Base-by-base conservation (phyloP, 2,329 filamentous ascomycete genomes). In the Paracorniculantispora psalliotae region DNA sequence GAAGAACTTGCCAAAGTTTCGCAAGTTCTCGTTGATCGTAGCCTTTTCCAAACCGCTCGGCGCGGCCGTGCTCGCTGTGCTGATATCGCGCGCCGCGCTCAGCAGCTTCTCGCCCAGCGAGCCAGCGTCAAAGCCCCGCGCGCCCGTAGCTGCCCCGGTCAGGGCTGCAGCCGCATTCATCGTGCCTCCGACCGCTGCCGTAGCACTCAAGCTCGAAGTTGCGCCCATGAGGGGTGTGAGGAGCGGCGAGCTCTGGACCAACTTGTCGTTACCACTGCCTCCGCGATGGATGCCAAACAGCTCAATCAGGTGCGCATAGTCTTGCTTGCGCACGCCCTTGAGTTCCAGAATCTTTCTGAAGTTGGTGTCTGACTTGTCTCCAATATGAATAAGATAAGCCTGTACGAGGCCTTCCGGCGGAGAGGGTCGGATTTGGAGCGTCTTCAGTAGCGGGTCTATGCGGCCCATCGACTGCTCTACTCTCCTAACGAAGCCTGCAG, bases 1-100 rank as follows among this genome's bases (percentile, higher is more conserved):
- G 78, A 97, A 97, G 76, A 97, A 97, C 75, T 96, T 97, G 25
- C 93, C 93, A 74, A 99, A 90, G 71, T 91, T 96, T 77, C 91
- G 92, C 73, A 97, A 72, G 73, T 97, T 97, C 74, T 96, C 92
- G 70, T 97, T 96, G 63, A 97, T 83, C 55, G 89, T 91, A 8
- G 83, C 84, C 67, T 88, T 85, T 57, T 84, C 79, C 58, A 79
- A 68, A 17, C 75, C 78, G 15, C 64, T 77, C 62, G 75, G 75
- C 47, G 39, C 49, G 2, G 43, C 37, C 39, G 64, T 66, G 52
- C 65, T 63, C 57, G 64, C 66, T 62, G 84, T 89, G 4, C 89
- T 89, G 66, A 96, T 91, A 68, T 97, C 92, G 62, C 92, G 82
- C 9, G 92, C 92, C 26, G 91, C 92, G 67, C 88, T 96, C 63